phyloP scores from a whole-genome alignment of 805 yeast species.

The Candida ascalaphidarum region DNA sequence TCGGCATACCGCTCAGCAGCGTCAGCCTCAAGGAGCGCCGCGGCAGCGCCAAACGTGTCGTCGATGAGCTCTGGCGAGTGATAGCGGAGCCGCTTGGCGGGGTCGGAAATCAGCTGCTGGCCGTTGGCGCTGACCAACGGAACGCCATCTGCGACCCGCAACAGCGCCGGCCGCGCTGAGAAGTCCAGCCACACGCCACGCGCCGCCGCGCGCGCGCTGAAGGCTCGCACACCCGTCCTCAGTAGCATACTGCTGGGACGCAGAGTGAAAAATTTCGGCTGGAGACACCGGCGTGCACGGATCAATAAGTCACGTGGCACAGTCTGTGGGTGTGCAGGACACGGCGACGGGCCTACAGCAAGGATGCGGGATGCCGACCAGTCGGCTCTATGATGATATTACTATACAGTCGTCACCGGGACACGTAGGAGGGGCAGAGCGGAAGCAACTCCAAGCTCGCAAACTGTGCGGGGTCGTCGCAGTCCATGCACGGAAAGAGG shows the following conservation, averaged over 20 bases:
- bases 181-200: conserved; percentile 26
- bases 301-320: no score
- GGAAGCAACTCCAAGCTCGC: conserved; percentile 18
- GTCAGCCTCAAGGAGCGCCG: conserved; percentile 47
- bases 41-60: conserved; percentile 65
- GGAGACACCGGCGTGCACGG: no score
- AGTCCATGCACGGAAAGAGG: conserved; percentile 25
- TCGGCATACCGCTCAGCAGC: conserved; percentile 27
- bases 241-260: neutral
- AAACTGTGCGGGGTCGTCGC: conserved; percentile 15
- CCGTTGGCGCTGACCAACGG: no score
- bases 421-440: conserved; percentile 17
- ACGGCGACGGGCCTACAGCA: no score
- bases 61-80: conserved; percentile 61
- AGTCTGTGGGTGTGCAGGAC: no score
- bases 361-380: no score
- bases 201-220: neutral
- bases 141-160: no score
- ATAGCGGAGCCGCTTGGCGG: no score
- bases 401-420: neutral
- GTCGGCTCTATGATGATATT: no score
- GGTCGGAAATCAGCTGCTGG: no score
- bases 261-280: neutral
- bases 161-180: conserved; percentile 18
- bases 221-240: conserved; percentile 1